Evolutionary conservation across 805 yeast species (phyloP).

Genomic region (Sugiyamaella chiloensis): DNA sequence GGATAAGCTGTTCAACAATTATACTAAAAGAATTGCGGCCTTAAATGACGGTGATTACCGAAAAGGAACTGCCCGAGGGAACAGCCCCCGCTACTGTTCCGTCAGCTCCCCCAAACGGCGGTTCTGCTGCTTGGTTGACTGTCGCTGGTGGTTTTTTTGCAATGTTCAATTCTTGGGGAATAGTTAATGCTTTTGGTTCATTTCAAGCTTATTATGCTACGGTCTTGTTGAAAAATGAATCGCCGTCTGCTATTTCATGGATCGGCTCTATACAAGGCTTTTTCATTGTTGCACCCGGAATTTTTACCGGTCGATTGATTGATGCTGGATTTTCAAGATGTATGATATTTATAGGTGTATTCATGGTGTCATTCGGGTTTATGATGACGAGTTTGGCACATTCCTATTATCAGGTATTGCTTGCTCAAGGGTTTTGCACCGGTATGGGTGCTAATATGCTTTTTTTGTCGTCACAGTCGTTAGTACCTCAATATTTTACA

Average conservation of each 20-base stretch:
- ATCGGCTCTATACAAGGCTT: conserved; percentile 27
- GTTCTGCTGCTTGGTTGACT: conserved; percentile 22
- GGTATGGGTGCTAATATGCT: conserved; percentile 45
- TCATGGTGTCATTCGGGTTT: conserved; percentile 27
- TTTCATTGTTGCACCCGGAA: conserved; percentile 24
- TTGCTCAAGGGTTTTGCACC: conserved; percentile 49
- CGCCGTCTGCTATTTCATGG: conserved; percentile 28
- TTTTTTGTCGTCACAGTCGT: conserved; percentile 44
- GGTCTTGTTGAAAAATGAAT: neutral
- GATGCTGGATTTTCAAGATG: conserved; percentile 26
- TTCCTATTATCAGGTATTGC: conserved; percentile 48
- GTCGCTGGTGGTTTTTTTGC: conserved; percentile 19
- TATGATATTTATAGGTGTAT: conserved; percentile 24
- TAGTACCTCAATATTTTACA: conserved; percentile 45
- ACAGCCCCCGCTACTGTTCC: too few species aligned
- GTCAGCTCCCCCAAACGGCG: conserved; percentile 23
- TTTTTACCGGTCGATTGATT: conserved; percentile 28
- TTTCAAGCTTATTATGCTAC: conserved; percentile 5
- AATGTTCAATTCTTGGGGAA: conserved; percentile 21
- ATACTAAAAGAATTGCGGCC: too few species aligned
- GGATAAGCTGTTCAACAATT: too few species aligned
- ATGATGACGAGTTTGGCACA: conserved; percentile 37
- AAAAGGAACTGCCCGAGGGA: too few species aligned
- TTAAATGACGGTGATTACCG: too few species aligned
- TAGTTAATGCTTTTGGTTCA: conserved; percentile 26